These are phyloP conservation scores for Quercus phellos DNA, from an alignment of 331 rosid species.

Conservation along the genomic window DNA sequence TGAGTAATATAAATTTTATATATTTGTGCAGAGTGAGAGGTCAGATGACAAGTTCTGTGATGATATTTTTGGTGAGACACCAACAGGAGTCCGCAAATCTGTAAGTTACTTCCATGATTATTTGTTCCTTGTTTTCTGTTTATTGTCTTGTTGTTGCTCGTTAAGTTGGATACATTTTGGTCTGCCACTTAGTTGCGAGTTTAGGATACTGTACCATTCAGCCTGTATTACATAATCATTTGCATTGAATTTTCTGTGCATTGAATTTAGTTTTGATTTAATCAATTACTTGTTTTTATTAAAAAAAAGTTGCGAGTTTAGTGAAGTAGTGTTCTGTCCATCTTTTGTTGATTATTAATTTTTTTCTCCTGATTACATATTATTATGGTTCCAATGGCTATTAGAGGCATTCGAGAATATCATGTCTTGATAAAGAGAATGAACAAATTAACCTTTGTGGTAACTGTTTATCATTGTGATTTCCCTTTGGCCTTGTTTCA, in stretches of 20 bases:
- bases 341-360: background rate
- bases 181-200: background rate
- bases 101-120: conserved; percentile 39
- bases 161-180: background rate
- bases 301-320: background rate
- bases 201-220: too few species aligned
- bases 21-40: conserved; percentile 73
- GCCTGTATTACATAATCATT: too few species aligned
- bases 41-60: conserved; percentile 68
- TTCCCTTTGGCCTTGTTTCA: background rate
- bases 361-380: background rate
- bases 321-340: background rate
- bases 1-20: conserved; percentile 13
- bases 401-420: background rate
- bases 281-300: too few species aligned
- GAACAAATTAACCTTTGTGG: background rate
- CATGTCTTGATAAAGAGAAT: background rate
- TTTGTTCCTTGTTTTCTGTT: background rate
- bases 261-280: too few species aligned
- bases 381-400: background rate
- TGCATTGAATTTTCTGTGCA: too few species aligned
- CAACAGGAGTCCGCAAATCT: conserved; percentile 71
- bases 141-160: background rate
- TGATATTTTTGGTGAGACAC: conserved; percentile 98
- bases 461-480: background rate